Percentiles rank a stretch among this genome's conserved stretches.
Evolutionary conservation across 768 basidiomycete genomes (phyloP).

Genomic region (Macrolepiota dolichaula): DNA sequence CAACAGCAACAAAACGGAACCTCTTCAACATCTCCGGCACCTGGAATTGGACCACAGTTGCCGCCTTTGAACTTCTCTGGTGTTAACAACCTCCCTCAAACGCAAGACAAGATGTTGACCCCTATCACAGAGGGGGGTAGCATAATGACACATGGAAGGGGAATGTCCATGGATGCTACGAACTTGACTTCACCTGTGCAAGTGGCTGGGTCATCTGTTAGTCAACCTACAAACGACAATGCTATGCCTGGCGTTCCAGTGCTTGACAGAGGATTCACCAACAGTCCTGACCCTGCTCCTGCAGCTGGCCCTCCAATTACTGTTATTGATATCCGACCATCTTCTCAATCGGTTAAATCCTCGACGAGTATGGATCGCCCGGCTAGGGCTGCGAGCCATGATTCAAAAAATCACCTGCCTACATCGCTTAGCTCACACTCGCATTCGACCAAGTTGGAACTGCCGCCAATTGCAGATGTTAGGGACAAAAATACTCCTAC

Average conservation of each 20-base stretch:
- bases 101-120: conserved; percentile 38
- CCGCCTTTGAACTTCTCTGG: conserved; percentile 53
- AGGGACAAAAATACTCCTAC: neutral
- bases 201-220: neutral
- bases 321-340: neutral
- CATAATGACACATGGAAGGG: conserved; percentile 23
- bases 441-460: neutral
- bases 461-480: neutral
- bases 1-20: conserved; percentile 13
- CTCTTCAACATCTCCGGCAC: neutral
- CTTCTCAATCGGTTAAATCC: conserved; percentile 1
- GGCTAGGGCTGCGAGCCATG: neutral
- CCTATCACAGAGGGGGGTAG: conserved; percentile 63
- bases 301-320: conserved; percentile 5
- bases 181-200: conserved; percentile 7
- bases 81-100: conserved; percentile 13
- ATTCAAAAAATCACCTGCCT: neutral
- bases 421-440: conserved; percentile 2
- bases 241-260: neutral
- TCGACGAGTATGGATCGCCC: neutral
- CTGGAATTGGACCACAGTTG: conserved; percentile 41
- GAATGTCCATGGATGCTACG: conserved; percentile 21
- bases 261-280: conserved; percentile 15
- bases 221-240: neutral
- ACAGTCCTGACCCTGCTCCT: conserved; percentile 16